Evolutionary conservation across 305 asterid species (phyloP).

Genomic region (Petunia hybrid): DNA sequence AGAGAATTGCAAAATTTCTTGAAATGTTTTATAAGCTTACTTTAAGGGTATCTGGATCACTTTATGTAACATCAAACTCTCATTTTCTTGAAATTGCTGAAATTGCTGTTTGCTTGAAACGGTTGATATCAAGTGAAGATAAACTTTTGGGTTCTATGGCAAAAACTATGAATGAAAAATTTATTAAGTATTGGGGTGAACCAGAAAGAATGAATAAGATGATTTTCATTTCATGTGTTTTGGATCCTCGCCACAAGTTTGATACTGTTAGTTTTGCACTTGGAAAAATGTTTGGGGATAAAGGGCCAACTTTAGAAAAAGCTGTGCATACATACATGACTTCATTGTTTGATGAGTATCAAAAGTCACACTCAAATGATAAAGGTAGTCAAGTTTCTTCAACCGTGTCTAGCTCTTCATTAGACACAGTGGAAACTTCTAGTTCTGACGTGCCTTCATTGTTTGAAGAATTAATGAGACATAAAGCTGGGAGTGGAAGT

Average conservation of each 20-base stretch:
- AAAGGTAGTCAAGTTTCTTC: neutral
- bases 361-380: no score
- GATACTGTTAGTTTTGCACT: neutral
- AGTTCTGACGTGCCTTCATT: no score
- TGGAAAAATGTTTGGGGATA: neutral
- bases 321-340: neutral
- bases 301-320: neutral
- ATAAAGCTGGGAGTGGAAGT: neutral
- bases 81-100: slow-evolving; percentile 22
- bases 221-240: neutral
- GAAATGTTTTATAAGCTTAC: slow-evolving; percentile 26
- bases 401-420: no score
- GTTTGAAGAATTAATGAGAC: neutral
- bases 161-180: neutral
- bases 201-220: neutral
- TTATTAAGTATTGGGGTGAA: slow-evolving; percentile 24
- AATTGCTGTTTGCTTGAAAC: neutral
- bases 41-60: slow-evolving; percentile 20
- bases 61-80: slow-evolving; percentile 18
- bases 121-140: neutral
- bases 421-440: no score
- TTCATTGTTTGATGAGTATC: neutral
- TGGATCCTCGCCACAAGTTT: slow-evolving; percentile 18
- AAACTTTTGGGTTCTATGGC: neutral
- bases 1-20: slow-evolving; percentile 27